A percentile compares a stretch with the other conserved stretches of the same genome.
phyloP scores from a whole-genome alignment of 108 stramenopile species.

The Hondaea fermentalgiana region DNA sequence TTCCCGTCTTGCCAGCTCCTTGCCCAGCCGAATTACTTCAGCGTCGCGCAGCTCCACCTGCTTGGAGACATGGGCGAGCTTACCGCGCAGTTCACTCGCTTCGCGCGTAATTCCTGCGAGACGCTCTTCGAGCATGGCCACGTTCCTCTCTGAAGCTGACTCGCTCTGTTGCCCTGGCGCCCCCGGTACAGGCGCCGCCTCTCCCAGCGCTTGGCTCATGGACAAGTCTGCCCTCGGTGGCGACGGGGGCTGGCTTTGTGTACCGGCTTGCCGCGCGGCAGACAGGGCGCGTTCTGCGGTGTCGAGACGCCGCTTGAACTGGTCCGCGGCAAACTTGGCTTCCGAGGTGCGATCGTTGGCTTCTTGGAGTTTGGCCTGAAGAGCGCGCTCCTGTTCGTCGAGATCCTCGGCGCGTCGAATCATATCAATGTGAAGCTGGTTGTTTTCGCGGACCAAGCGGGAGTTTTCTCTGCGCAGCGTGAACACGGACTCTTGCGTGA shows the following conservation, averaged over 20 bases:
- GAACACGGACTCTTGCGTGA: slow-evolving; percentile 39
- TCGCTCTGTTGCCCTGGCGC: not conserved
- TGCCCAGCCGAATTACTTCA: not conserved
- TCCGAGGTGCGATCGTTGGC: not conserved
- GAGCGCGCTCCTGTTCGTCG: not conserved
- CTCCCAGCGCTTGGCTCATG: too few relatives aligned
- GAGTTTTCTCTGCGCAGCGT: slow-evolving; percentile 50
- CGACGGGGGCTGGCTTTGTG: not conserved
- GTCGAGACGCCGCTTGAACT: not conserved
- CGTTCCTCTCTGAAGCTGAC: not conserved
- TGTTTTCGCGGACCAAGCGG: slow-evolving; percentile 45
- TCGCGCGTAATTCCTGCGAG: not conserved
- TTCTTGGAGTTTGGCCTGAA: not conserved
- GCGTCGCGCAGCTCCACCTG: not conserved
- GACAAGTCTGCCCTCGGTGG: not conserved
- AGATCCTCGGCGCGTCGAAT: not conserved
- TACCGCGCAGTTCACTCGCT: not conserved
- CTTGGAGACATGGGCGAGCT: not conserved
- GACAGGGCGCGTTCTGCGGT: not conserved
- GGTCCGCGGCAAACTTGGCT: not conserved
- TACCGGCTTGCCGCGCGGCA: too few relatives aligned
- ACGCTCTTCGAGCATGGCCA: not conserved
- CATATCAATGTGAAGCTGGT: slow-evolving; percentile 43
- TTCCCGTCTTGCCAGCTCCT: not conserved
- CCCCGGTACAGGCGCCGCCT: not conserved